Percentiles rank a stretch among this genome's conserved stretches.
Evolutionary conservation across 257 asterid species (phyloP).

Genomic region (Solanum chilense): DNA sequence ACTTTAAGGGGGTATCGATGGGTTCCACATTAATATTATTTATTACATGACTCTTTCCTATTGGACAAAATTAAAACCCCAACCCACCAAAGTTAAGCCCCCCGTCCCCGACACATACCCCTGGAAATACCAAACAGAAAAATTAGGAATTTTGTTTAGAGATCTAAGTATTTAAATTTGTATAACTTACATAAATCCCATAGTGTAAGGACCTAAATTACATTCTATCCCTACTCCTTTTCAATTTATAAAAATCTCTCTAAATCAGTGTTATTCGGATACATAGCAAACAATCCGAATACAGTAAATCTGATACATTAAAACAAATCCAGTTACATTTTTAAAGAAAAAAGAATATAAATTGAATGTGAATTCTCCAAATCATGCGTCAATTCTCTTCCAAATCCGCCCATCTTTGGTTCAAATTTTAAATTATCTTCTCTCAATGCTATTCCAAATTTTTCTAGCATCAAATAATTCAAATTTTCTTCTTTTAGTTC

Average conservation of each 20-base stretch:
- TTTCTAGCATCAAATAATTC: background rate
- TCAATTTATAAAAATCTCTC: too few relatives aligned
- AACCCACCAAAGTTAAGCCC: background rate
- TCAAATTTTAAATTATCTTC: background rate
- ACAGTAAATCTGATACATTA: background rate
- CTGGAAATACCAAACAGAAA: background rate
- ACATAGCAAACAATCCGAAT: background rate
- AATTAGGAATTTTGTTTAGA: background rate
- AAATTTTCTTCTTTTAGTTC: background rate
- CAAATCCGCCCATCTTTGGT: too few relatives aligned
- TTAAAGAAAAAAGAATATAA: too few relatives aligned
- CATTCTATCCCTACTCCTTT: background rate
- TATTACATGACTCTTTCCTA: background rate
- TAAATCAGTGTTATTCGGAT: background rate
- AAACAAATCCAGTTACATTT: background rate
- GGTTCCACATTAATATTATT: background rate
- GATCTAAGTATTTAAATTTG: background rate
- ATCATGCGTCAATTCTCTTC: too few relatives aligned
- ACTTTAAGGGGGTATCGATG: too few relatives aligned
- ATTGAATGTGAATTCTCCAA: background rate
- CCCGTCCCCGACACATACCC: background rate
- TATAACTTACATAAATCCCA: too few relatives aligned
- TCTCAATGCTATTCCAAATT: background rate
- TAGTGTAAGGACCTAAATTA: too few relatives aligned
- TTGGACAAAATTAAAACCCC: background rate